Percentiles rank a stretch among this genome's conserved stretches.
Conservation (phyloP, 1,284 basidiomycete species). For the Irpex sp. region DNA sequence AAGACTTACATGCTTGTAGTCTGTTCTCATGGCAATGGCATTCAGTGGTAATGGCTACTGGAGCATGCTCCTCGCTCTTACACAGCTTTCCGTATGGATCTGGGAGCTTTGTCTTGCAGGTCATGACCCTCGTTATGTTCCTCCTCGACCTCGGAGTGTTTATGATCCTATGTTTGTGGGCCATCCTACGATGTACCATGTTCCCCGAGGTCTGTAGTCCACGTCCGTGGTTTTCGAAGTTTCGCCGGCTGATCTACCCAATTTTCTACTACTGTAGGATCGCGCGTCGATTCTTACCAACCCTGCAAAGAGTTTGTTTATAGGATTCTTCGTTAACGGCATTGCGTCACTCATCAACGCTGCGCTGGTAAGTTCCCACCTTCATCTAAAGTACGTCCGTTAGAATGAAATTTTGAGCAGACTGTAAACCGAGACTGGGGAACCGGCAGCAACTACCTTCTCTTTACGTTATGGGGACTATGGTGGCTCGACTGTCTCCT, state of each 20-base stretch:
- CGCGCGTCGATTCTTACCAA: constrained; percentile 32
- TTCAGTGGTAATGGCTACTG: constrained; percentile 38
- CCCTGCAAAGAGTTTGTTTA: constrained; percentile 49
- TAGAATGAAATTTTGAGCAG: constrained; percentile 9
- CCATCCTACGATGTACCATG: constrained; percentile 38
- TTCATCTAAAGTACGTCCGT: neutral
- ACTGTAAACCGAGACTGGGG: constrained; percentile 23
- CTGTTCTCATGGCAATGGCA: constrained; percentile 40
- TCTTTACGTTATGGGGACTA: constrained; percentile 46
- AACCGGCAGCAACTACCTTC: constrained; percentile 39
- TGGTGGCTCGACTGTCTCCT: constrained; percentile 56
- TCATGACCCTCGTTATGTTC: constrained; percentile 37
- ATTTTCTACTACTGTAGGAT: constrained; percentile 7
- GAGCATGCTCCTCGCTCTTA: constrained; percentile 29
- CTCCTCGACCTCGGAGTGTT: constrained; percentile 48
- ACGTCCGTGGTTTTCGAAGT: neutral
- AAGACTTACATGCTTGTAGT: constrained; percentile 15
- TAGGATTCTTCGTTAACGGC: constrained; percentile 57
- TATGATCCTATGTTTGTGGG: constrained; percentile 34
- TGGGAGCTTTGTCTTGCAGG: constrained; percentile 20
- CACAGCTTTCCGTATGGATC: constrained; percentile 33
- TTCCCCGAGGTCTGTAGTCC: constrained; percentile 33
- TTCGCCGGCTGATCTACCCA: neutral
- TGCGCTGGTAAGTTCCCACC: constrained; percentile 10
- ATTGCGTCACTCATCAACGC: constrained; percentile 40